Evolutionary conservation across 208 protist species (phyloP).

Genomic region (Crithidia thermophila): DNA sequence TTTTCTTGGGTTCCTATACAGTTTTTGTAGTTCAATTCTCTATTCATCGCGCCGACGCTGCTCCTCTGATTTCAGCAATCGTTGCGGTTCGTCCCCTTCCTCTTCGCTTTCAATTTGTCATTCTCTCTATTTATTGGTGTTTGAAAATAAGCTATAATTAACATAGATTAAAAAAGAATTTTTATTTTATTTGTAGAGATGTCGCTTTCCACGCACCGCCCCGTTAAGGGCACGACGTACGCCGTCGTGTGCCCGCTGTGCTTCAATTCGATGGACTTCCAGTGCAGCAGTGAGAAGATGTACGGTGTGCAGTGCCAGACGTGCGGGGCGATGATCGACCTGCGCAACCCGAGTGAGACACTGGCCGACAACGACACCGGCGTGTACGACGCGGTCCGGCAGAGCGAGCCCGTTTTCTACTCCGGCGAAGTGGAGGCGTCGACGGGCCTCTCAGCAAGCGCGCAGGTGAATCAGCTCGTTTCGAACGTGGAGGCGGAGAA

Average conservation of each 20-base stretch:
- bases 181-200: slow-evolving; percentile 22
- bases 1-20: too few relatives aligned
- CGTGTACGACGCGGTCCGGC: slow-evolving; percentile 12
- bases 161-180: too few relatives aligned
- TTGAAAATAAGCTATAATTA: slow-evolving; percentile 9
- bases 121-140: too few relatives aligned
- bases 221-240: slow-evolving; percentile 62
- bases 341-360: slow-evolving; percentile 58
- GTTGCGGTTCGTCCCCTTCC: too few relatives aligned
- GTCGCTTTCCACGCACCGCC: slow-evolving; percentile 39
- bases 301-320: slow-evolving; percentile 67
- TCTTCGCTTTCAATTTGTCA: too few relatives aligned
- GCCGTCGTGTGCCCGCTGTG: slow-evolving; percentile 76
- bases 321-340: slow-evolving; percentile 69
- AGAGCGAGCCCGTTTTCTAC: slow-evolving; percentile 33
- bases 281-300: slow-evolving; percentile 44
- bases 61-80: too few relatives aligned
- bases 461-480: slow-evolving; percentile 59
- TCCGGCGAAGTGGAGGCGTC: slow-evolving; percentile 66
- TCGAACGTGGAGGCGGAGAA: slow-evolving; percentile 52
- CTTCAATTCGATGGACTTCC: slow-evolving; percentile 58
- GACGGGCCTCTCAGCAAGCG: slow-evolving; percentile 46
- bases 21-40: too few relatives aligned
- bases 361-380: slow-evolving; percentile 49
- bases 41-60: too few relatives aligned